Conservation (phyloP, 2,329 filamentous ascomycete species). For the Ploettnerulaceae sp. region DNA sequence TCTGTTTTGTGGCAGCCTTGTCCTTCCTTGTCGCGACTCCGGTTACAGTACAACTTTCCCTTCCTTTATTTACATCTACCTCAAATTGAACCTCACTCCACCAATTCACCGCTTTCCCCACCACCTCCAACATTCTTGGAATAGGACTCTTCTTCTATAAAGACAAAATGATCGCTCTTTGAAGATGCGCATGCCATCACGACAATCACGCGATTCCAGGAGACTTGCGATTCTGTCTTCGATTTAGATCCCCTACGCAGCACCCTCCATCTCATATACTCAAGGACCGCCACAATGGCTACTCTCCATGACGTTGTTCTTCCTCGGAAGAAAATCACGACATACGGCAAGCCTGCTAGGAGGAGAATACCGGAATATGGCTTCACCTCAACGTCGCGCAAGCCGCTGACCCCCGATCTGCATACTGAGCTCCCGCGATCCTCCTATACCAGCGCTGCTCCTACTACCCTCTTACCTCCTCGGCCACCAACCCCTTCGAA, state of each 20-base stretch:
- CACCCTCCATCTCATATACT: not conserved
- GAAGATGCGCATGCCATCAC: not conserved
- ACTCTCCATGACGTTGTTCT: conserved; percentile 22
- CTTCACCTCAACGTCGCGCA: conserved; percentile 20
- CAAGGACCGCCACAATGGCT: conserved; percentile 24
- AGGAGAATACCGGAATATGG: conserved; percentile 29
- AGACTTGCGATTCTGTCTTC: not conserved
- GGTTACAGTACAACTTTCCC: too few relatives aligned
- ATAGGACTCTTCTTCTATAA: not conserved
- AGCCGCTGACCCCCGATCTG: conserved; percentile 23
- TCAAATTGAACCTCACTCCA: conserved; percentile 4
- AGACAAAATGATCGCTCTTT: not conserved
- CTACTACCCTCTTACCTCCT: not conserved
- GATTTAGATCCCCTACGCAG: not conserved
- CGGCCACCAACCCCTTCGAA: conserved; percentile 10
- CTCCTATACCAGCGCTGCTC: conserved; percentile 1
- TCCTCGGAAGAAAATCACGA: conserved; percentile 31
- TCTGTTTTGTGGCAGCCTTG: not conserved
- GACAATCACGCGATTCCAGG: not conserved
- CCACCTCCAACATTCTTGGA: not conserved
- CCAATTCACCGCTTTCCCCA: not conserved
- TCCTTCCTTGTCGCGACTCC: conserved; percentile 3
- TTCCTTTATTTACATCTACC: conserved; percentile 21
- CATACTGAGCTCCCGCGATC: not conserved
- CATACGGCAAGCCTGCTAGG: conserved; percentile 33